phyloP scores from a whole-genome alignment of 805 yeast species.

The Komagataella ulmi region DNA sequence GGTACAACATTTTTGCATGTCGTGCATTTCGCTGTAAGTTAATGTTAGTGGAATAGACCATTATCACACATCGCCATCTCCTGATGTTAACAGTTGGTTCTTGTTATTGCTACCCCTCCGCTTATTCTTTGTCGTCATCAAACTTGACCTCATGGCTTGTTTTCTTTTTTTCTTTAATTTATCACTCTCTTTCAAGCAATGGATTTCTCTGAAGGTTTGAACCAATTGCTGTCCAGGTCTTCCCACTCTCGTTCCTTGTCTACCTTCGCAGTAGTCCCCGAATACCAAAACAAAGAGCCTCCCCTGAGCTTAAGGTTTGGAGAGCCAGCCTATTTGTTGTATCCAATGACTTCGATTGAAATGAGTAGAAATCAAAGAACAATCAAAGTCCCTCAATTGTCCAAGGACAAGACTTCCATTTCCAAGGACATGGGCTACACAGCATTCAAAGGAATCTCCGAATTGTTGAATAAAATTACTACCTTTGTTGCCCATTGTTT shows the following conservation, averaged over 20 bases:
- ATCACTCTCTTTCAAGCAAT: neutral
- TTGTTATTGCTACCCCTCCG: neutral
- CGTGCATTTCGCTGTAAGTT: neutral
- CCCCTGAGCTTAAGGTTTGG: neutral
- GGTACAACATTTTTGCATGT: neutral
- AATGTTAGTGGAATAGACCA: neutral
- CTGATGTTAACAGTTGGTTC: neutral
- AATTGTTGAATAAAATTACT: neutral
- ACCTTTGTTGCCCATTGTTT: neutral
- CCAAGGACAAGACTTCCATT: neutral
- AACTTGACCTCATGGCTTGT: neutral
- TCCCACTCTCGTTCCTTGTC: neutral
- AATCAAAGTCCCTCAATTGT: neutral
- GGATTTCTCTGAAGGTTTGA: neutral
- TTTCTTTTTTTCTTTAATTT: neutral
- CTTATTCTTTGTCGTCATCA: neutral
- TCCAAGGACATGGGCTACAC: neutral
- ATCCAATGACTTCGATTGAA: neutral
- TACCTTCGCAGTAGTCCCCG: neutral
- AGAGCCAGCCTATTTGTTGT: neutral
- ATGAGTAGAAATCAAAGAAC: neutral
- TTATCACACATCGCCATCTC: neutral
- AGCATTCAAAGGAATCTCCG: neutral
- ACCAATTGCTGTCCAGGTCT: neutral
- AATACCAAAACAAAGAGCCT: neutral